Evolutionary conservation across 228 moss, liverwort and hornwort genomes (phyloP).

Genomic region (Sphagnum fallax): DNA sequence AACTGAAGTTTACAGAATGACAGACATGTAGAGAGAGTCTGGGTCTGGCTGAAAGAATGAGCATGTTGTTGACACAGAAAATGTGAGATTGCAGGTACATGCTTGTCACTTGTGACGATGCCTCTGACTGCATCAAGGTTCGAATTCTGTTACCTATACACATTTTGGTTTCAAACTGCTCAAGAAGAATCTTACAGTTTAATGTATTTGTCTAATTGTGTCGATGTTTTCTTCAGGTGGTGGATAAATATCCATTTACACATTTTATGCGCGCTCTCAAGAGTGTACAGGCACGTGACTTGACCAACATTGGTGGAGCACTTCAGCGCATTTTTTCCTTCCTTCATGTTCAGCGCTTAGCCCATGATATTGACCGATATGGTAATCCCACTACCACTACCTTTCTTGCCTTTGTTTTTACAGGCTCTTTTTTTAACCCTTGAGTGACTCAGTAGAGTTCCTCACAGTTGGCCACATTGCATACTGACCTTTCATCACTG

Average conservation of each 20-base stretch:
- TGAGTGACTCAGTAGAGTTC: too few relatives aligned
- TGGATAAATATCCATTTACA: constrained; percentile 97
- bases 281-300: constrained; percentile 91
- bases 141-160: not conserved
- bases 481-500: not conserved
- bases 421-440: not conserved
- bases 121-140: constrained; percentile 91
- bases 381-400: constrained; percentile 29
- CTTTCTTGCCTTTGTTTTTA: not conserved
- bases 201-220: not conserved
- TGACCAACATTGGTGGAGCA: constrained; percentile 94
- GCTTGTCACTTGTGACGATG: constrained; percentile 97
- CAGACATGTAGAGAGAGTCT: too few relatives aligned
- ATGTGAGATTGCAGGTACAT: constrained; percentile 65
- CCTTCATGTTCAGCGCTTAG: constrained; percentile 84
- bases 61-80: not conserved
- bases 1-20: too few relatives aligned
- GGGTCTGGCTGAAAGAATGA: too few relatives aligned
- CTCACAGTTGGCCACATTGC: not conserved
- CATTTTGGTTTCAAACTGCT: too few relatives aligned
- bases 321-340: constrained; percentile 95
- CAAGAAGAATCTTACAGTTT: too few relatives aligned
- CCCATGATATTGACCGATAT: constrained; percentile 79
- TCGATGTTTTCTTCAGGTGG: constrained; percentile 56
- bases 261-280: constrained; percentile 94